These are phyloP conservation scores for Grosmannia serpens DNA, from an alignment of 2,329 filamentous ascomycete species.

Conservation along the genomic window DNA sequence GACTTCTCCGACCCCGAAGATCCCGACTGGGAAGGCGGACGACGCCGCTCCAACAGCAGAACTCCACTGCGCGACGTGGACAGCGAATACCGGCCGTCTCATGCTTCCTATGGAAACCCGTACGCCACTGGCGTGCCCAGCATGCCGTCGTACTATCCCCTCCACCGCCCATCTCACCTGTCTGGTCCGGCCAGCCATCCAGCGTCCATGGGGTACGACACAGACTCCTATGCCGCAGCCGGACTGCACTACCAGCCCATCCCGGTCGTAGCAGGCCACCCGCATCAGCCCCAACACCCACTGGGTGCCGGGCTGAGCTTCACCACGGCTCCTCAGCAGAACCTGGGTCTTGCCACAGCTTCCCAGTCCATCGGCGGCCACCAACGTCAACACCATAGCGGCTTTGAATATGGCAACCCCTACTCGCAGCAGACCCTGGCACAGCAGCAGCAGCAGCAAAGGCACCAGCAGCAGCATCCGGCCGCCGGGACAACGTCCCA, in stretches of 20 bases:
- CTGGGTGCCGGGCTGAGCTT: not conserved
- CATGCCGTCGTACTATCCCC: constrained; percentile 2
- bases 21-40: constrained; percentile 28
- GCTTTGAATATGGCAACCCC: not conserved
- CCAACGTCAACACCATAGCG: not conserved
- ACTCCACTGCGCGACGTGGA: constrained; percentile 20
- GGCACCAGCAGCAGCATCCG: not conserved
- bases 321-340: not conserved
- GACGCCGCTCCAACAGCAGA: constrained; percentile 18
- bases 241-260: constrained; percentile 24
- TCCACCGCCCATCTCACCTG: constrained; percentile 19
- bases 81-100: constrained; percentile 18
- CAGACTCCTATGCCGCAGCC: constrained; percentile 16
- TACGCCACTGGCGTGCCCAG: constrained; percentile 9
- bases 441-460: constrained; percentile 1
- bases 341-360: not conserved
- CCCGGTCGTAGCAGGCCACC: constrained; percentile 7
- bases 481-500: not conserved
- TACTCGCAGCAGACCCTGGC: constrained; percentile 1
- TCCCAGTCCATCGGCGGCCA: not conserved
- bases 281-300: not conserved
- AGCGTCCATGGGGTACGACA: constrained; percentile 24
- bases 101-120: constrained; percentile 2
- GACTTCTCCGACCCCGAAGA: constrained; percentile 29
- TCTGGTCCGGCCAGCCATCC: constrained; percentile 24